Evolutionary conservation across 2,329 filamentous ascomycete species (phyloP).

Genomic region (Colletotrichum sojae): DNA sequence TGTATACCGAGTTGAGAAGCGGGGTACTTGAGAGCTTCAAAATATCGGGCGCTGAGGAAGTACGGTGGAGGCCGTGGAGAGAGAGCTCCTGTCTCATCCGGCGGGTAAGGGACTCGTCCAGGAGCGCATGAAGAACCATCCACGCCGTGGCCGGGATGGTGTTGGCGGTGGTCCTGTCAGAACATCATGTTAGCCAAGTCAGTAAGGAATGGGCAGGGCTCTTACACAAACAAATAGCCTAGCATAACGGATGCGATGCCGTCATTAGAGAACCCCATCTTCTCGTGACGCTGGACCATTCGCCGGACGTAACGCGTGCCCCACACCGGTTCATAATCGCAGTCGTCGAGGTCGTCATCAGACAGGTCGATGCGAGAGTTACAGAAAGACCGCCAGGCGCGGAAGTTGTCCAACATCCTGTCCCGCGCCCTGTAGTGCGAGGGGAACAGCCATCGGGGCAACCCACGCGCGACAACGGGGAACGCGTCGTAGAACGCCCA

Average conservation of each 20-base stretch:
- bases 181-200: neutral
- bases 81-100: conserved; percentile 23
- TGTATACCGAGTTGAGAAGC: conserved; percentile 34
- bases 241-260: conserved; percentile 21
- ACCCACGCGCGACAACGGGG: conserved; percentile 18
- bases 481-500: conserved; percentile 35
- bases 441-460: conserved; percentile 32
- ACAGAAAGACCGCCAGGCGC: conserved; percentile 17
- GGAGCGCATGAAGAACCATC: conserved; percentile 29
- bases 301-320: conserved; percentile 27
- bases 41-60: neutral
- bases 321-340: conserved; percentile 23
- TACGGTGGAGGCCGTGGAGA: neutral
- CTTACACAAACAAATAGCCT: conserved; percentile 37
- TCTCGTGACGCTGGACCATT: conserved; percentile 34
- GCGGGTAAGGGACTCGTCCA: conserved; percentile 1
- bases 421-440: conserved; percentile 23
- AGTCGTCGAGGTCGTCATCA: neutral
- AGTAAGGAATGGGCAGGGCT: neutral
- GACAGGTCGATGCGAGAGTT: neutral
- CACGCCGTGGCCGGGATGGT: conserved; percentile 26
- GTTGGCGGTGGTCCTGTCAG: conserved; percentile 28
- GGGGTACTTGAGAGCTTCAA: neutral
- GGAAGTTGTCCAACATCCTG: conserved; percentile 16
- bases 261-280: conserved; percentile 23